Evolutionary conservation across 495 filamentous ascomycete genomes (phyloP).

Genomic region (Coniosporium apollinis): DNA sequence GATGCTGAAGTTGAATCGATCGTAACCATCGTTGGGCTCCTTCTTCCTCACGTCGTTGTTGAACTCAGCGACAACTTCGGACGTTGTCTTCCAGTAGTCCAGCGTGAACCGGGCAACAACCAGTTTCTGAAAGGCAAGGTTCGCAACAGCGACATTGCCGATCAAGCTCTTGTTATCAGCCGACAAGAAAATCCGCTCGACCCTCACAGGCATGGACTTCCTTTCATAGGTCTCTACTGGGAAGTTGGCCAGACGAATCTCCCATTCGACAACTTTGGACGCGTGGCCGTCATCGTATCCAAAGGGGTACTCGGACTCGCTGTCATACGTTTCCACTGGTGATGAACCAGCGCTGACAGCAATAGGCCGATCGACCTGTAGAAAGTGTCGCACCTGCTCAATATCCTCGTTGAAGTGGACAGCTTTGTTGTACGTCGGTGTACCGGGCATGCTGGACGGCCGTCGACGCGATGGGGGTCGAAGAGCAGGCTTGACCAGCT

Average conservation of each 20-base stretch:
- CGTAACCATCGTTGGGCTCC: constrained; percentile 49
- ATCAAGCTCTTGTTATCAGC: constrained; percentile 69
- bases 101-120: constrained; percentile 87
- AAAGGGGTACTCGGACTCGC: constrained; percentile 79
- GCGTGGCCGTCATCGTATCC: constrained; percentile 31
- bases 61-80: constrained; percentile 80
- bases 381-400: constrained; percentile 88
- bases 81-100: constrained; percentile 96
- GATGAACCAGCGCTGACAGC: constrained; percentile 94
- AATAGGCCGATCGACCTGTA: constrained; percentile 80
- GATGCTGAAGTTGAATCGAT: constrained; percentile 86
- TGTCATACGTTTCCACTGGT: constrained; percentile 70
- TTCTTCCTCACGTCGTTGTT: constrained; percentile 58
- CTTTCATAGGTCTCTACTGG: constrained; percentile 50
- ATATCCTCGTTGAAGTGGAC: constrained; percentile 92
- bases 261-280: constrained; percentile 53
- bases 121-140: constrained; percentile 75
- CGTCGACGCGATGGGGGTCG: constrained; percentile 59
- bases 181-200: constrained; percentile 77
- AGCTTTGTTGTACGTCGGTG: constrained; percentile 82
- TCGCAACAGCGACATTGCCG: constrained; percentile 69
- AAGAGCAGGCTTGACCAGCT: constrained; percentile 84
- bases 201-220: constrained; percentile 44
- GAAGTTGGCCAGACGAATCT: constrained; percentile 70
- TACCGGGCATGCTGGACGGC: constrained; percentile 93